A percentile compares a stretch with the other conserved stretches of the same genome.
These are phyloP conservation scores for Fusarium caatingaense DNA, from an alignment of 2,329 filamentous ascomycete genomes.

Conservation along the genomic window DNA sequence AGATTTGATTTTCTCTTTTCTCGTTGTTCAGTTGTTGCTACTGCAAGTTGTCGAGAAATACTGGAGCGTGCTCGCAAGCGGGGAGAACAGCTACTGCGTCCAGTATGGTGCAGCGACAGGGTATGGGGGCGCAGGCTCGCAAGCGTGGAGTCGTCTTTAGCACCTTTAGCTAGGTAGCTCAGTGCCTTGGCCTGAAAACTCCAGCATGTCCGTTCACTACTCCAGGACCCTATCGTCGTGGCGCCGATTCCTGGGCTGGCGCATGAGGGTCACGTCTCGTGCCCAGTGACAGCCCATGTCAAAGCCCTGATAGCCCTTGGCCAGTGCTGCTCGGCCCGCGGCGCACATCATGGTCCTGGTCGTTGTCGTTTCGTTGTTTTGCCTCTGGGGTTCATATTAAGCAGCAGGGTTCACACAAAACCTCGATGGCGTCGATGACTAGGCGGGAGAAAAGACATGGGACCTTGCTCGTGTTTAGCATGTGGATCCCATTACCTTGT, in stretches of 20 bases:
- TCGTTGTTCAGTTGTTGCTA: slow-evolving; percentile 35
- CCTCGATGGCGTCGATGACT: slow-evolving; percentile 47
- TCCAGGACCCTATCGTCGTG: slow-evolving; percentile 39
- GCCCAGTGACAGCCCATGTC: slow-evolving; percentile 36
- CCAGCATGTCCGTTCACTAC: slow-evolving; percentile 35
- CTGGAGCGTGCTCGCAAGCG: slow-evolving; percentile 32
- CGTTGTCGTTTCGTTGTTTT: slow-evolving; percentile 37
- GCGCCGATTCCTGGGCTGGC: slow-evolving; percentile 43
- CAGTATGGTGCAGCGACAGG: slow-evolving; percentile 23
- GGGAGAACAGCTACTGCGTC: slow-evolving; percentile 31
- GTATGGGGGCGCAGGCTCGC: slow-evolving; percentile 34
- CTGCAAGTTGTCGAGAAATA: slow-evolving; percentile 34
- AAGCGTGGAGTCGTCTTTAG: slow-evolving; percentile 32
- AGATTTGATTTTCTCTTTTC: slow-evolving; percentile 33
- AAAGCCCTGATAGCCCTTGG: slow-evolving; percentile 27
- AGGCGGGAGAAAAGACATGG: slow-evolving; percentile 48
- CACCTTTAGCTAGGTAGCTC: slow-evolving; percentile 20
- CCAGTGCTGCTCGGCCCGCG: slow-evolving; percentile 45
- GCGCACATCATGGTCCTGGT: slow-evolving; percentile 43
- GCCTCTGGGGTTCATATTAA: slow-evolving; percentile 39
- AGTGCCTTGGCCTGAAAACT: slow-evolving; percentile 31
- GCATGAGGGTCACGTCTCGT: slow-evolving; percentile 47
- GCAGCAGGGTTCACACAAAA: slow-evolving; percentile 37
- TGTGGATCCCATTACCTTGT: slow-evolving; percentile 37
- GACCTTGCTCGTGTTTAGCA: slow-evolving; percentile 46